phyloP scores from a whole-genome alignment of 495 filamentous ascomycete genomes.

The Staphylotrichum tortipilum region DNA sequence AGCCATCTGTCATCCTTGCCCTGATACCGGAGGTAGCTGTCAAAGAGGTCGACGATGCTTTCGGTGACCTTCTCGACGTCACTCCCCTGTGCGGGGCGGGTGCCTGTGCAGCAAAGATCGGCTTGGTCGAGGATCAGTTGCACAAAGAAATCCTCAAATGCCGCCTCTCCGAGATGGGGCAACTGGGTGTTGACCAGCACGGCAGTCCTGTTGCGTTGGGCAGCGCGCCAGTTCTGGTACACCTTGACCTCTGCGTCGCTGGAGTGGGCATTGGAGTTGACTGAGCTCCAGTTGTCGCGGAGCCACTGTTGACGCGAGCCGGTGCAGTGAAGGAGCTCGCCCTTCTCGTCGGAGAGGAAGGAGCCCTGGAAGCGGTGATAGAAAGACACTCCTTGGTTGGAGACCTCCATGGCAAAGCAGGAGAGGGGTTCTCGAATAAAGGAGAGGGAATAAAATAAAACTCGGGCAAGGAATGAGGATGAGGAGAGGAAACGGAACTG shows the following conservation, averaged over 20 bases:
- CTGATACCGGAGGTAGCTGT: slow-evolving; percentile 11
- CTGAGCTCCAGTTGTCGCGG: slow-evolving; percentile 1
- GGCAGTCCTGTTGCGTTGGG: not conserved
- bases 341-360: not conserved
- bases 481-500: too few relatives aligned
- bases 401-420: slow-evolving; percentile 9
- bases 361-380: slow-evolving; percentile 7
- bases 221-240: not conserved
- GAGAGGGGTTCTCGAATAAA: too few relatives aligned
- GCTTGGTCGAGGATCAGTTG: slow-evolving; percentile 9
- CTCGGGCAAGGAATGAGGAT: too few relatives aligned
- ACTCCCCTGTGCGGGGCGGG: too few relatives aligned
- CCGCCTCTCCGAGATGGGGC: not conserved
- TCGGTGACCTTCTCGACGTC: not conserved
- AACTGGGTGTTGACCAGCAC: not conserved
- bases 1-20: slow-evolving; percentile 12
- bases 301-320: slow-evolving; percentile 6
- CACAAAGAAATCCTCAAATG: slow-evolving; percentile 9
- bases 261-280: not conserved
- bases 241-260: not conserved
- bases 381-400: slow-evolving; percentile 12
- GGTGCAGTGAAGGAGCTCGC: not conserved
- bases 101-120: slow-evolving; percentile 8
- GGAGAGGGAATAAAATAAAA: too few relatives aligned
- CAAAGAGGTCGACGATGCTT: slow-evolving; percentile 10